Conservation (phyloP, 441 rosid species). For the Erodium texanum region DNA sequence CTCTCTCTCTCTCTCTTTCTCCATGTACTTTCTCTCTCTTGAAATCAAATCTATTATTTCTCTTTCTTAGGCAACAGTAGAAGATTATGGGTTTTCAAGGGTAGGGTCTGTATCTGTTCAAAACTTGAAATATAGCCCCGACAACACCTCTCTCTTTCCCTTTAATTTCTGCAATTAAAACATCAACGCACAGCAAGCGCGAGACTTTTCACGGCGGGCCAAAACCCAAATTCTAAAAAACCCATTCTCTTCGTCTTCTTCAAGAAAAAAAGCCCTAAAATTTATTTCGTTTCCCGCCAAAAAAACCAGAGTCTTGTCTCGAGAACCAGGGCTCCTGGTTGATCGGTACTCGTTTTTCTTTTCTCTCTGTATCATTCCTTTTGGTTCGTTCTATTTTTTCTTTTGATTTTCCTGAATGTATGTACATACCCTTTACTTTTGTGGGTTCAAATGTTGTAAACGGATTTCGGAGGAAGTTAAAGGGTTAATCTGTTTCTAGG, state of each 20-base stretch:
- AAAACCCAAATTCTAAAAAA: too few species aligned
- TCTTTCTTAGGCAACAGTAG: constrained; percentile 5
- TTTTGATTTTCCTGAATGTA: not conserved
- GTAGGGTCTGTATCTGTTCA: constrained; percentile 34
- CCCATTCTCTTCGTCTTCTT: not conserved
- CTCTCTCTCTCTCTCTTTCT: too few species aligned
- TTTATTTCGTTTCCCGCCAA: constrained; percentile 1
- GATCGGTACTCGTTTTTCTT: not conserved
- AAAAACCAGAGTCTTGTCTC: not conserved
- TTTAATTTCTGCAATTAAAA: too few species aligned
- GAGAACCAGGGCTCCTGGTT: too few species aligned
- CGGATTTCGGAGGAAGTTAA: too few species aligned
- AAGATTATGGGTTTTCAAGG: constrained; percentile 3
- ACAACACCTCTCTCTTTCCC: constrained; percentile 9
- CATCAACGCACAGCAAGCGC: too few species aligned
- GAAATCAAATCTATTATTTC: not conserved
- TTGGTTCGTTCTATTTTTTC: not conserved
- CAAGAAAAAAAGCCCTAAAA: not conserved
- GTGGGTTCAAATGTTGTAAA: too few species aligned
- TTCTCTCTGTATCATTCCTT: not conserved
- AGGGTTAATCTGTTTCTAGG: constrained; percentile 30
- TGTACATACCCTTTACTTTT: too few species aligned
- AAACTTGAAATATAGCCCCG: constrained; percentile 30
- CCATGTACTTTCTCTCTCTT: not conserved
- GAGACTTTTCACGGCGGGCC: too few species aligned